phyloP scores from a whole-genome alignment of 2,329 filamentous ascomycete species.

The Monosporascus ibericus region DNA sequence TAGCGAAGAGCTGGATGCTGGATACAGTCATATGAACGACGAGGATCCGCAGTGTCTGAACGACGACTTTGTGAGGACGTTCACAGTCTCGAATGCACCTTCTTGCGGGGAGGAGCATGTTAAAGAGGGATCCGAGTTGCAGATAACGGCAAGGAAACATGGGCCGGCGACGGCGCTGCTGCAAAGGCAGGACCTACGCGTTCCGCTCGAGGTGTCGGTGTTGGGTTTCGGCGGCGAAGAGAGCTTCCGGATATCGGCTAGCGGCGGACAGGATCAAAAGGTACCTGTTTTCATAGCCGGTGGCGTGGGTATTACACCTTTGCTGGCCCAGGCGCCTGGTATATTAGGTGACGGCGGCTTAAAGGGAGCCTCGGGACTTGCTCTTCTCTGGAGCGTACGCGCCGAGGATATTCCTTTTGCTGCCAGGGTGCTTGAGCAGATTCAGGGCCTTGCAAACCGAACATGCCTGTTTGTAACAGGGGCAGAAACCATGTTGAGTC shows the following conservation, averaged over 20 bases:
- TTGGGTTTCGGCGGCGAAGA: conserved; percentile 66
- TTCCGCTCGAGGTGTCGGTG: conserved; percentile 57
- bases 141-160: conserved; percentile 66
- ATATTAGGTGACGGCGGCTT: conserved; percentile 33
- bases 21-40: conserved; percentile 80
- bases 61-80: conserved; percentile 78
- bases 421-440: conserved; percentile 47
- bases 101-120: conserved; percentile 4
- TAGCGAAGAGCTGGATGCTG: conserved; percentile 58
- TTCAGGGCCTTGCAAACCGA: conserved; percentile 36
- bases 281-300: conserved; percentile 61
- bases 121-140: conserved; percentile 38
- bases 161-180: conserved; percentile 64
- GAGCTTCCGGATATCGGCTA: conserved; percentile 31
- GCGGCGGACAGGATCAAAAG: conserved; percentile 21
- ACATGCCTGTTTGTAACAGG: too few relatives aligned
- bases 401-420: conserved; percentile 58
- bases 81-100: conserved; percentile 61
- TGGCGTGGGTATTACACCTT: conserved; percentile 77
- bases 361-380: conserved; percentile 30
- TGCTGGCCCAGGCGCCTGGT: conserved; percentile 60
- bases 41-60: conserved; percentile 75
- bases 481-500: too few relatives aligned
- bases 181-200: conserved; percentile 48
- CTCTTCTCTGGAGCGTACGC: conserved; percentile 67